A percentile compares a stretch with the other conserved stretches of the same genome.
These are phyloP conservation scores for Isabelozyma gotoi DNA, from an alignment of 805 yeast species.

Conservation along the genomic window DNA sequence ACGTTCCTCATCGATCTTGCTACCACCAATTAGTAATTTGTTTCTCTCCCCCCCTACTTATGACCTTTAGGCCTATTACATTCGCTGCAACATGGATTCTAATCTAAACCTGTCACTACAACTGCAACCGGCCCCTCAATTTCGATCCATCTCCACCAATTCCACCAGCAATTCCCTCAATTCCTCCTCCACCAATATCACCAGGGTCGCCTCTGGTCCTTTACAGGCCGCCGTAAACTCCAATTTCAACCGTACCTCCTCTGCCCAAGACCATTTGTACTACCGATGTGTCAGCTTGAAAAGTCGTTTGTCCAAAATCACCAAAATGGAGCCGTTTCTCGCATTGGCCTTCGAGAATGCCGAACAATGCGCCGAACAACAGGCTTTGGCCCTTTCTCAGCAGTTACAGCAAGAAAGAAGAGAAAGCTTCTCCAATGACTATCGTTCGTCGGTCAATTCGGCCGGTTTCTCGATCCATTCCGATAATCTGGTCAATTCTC, in stretches of 20 bases:
- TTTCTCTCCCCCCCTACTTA: not conserved
- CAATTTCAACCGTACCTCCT: conserved; percentile 63
- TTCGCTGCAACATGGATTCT: not conserved
- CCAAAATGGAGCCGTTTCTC: conserved; percentile 69
- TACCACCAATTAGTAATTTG: no score
- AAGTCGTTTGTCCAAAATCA: conserved; percentile 53
- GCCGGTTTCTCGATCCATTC: conserved; percentile 36
- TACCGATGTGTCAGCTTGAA: conserved; percentile 62
- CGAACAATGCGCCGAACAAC: conserved; percentile 70
- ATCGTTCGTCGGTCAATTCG: conserved; percentile 33
- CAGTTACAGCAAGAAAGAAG: conserved; percentile 28
- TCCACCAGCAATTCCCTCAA: conserved; percentile 26
- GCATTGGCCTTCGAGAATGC: conserved; percentile 64
- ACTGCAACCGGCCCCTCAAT: conserved; percentile 25
- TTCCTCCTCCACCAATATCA: conserved; percentile 30
- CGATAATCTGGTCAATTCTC: conserved; percentile 19
- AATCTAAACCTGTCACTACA: conserved; percentile 9
- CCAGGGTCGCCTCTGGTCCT: conserved; percentile 47
- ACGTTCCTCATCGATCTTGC: no score
- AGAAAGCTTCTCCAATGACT: conserved; percentile 17
- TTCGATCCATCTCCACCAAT: conserved; percentile 38
- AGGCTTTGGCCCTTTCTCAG: conserved; percentile 53
- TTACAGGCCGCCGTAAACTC: conserved; percentile 35
- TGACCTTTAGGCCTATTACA: not conserved
- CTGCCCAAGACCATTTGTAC: conserved; percentile 66